Evolutionary conservation across 2,329 filamentous ascomycete species (phyloP), one percentile per base, ranked within the genome.

Genomic region (Coccinonectria pachysandricola): DNA sequence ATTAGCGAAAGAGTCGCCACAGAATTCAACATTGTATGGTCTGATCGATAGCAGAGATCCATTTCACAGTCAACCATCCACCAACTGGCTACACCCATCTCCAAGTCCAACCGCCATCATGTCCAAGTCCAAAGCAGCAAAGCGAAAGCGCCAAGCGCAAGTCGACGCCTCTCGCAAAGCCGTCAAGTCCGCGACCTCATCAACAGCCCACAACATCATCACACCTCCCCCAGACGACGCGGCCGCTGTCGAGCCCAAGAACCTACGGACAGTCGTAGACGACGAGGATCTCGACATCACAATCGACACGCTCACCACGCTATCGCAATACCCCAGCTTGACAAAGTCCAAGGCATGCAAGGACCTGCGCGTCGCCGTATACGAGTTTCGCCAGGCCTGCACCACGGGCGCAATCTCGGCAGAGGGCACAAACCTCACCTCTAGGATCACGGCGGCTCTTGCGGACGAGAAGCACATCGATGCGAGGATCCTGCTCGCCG

Each of bases 341-440:
- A 79, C 78, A 48, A 82, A 82, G 50, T 71, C 73, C 1, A 80
- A 79, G 43, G 64, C 62, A 13, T 82, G 77, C 55, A 77, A 71
- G 42, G 72, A 77, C 24, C 55, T 82, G 3, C 63, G 78, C 12
- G 69, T 67, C 4, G 76, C 76, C 5, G 75, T 79, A 6, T 79
- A 79, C 42, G 71, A 75, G 12, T 82, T 83, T 32, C 68, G 75
- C 2, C 70, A 79, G 47, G 71, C 75, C 10, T 80, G 75, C 39
- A 78, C 72, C 0, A 80, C 73, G 0, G 77, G 77, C 5, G 54
- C 74, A 33, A 77, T 75, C 50, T 64, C 67, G 25, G 30, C 34
- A 60, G 66, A 62, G 35, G 68, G 67, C 32, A 65, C 65, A 24
- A 81, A 76, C 42, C 64, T 81, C 26, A 80, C 77, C 3, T 71